phyloP scores from a whole-genome alignment of 2,329 filamentous ascomycete genomes.

The Westerdykella sp. region DNA sequence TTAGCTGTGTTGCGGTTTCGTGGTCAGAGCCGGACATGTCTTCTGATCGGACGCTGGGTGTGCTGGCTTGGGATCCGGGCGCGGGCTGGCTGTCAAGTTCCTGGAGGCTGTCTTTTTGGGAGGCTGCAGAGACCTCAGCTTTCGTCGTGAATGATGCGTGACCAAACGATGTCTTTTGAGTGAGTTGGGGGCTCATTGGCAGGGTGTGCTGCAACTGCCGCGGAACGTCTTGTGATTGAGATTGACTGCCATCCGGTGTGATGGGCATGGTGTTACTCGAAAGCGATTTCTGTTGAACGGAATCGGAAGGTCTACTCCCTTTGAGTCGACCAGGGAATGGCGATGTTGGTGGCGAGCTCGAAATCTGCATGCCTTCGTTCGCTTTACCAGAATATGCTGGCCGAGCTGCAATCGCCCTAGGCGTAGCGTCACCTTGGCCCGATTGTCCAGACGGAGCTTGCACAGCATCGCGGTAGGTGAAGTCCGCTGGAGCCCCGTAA shows the following conservation, averaged over 20 bases:
- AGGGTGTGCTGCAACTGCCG: conserved; percentile 17
- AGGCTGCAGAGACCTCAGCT: conserved; percentile 5
- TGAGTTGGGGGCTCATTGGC: conserved; percentile 35
- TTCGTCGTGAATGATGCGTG: conserved; percentile 12
- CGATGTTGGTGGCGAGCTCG: conserved; percentile 9
- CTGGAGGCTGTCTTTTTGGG: not conserved
- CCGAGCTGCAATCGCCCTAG: not conserved
- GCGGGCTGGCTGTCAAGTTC: not conserved
- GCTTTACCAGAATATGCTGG: too few species aligned
- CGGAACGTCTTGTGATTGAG: conserved; percentile 14
- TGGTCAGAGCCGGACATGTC: conserved; percentile 7
- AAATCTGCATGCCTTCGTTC: conserved; percentile 4
- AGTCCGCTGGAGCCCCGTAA: conserved; percentile 2
- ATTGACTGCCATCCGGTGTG: conserved; percentile 26
- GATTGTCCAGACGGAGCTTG: conserved; percentile 2
- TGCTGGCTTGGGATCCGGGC: not conserved
- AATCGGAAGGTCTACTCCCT: not conserved
- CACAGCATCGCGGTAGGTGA: conserved; percentile 10
- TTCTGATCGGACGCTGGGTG: conserved; percentile 11
- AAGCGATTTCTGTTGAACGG: conserved; percentile 9
- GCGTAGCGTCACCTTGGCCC: conserved; percentile 3
- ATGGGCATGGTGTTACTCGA: conserved; percentile 14
- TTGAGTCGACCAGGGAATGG: not conserved
- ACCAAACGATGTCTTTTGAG: conserved; percentile 24
- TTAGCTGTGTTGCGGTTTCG: conserved; percentile 1